Conservation (phyloP, 1,284 basidiomycete species). For the Moesziomyces globuligerus region DNA sequence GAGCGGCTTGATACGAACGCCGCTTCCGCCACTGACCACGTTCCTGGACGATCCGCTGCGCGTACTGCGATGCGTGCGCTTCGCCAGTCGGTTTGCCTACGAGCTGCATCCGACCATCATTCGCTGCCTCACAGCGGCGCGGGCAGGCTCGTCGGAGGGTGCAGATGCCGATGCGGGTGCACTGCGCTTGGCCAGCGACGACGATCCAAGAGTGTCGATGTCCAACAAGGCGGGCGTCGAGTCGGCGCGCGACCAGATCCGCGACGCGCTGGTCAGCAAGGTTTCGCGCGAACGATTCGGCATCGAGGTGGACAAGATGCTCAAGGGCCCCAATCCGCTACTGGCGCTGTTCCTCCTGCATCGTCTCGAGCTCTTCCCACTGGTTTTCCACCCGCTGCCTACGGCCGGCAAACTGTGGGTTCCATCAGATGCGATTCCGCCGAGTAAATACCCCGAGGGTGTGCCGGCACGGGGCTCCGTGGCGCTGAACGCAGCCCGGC, state of each 20-base stretch:
- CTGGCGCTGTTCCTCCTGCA: constrained; percentile 53
- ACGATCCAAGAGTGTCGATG: constrained; percentile 29
- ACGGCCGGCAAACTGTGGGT: constrained; percentile 21
- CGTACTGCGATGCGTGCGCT: constrained; percentile 87
- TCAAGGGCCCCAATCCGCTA: constrained; percentile 60
- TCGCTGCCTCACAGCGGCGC: constrained; percentile 39
- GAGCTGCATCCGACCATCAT: constrained; percentile 78
- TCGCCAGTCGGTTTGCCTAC: constrained; percentile 89
- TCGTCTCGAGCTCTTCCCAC: constrained; percentile 53
- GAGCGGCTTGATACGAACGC: constrained; percentile 86
- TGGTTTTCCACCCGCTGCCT: constrained; percentile 56
- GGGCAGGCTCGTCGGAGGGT: constrained; percentile 1
- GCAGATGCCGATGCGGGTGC: constrained; percentile 9
- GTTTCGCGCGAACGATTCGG: constrained; percentile 66
- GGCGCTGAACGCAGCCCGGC: constrained; percentile 41
- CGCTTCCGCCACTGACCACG: constrained; percentile 84
- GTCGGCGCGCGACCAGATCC: constrained; percentile 70
- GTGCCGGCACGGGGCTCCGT: constrained; percentile 18
- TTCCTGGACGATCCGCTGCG: constrained; percentile 95
- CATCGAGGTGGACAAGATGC: constrained; percentile 68
- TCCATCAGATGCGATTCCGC: background rate
- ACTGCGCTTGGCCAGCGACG: constrained; percentile 20
- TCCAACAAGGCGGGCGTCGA: constrained; percentile 20
- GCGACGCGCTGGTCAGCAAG: constrained; percentile 56
- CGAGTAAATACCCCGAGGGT: background rate